A percentile compares a stretch with the other conserved stretches of the same genome.
These are phyloP conservation scores for Ogataea methylovora DNA, from an alignment of 805 yeast species.

Conservation along the genomic window DNA sequence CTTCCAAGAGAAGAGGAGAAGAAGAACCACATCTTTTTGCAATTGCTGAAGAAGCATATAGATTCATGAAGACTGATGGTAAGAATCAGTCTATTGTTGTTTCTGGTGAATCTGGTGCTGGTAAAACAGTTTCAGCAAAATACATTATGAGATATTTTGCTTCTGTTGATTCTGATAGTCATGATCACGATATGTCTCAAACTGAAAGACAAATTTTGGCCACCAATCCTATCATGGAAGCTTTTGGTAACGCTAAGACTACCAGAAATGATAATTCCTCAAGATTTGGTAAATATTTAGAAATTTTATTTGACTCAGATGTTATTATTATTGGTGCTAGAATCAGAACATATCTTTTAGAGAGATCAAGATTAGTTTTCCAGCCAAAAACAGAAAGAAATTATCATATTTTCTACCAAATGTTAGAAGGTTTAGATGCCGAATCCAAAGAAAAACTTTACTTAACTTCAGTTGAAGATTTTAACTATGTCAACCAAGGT, in stretches of 20 bases:
- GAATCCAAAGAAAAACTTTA: constrained; percentile 51
- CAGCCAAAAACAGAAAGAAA: constrained; percentile 90
- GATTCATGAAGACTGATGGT: constrained; percentile 83
- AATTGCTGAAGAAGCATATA: constrained; percentile 94
- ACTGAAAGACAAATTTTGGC: constrained; percentile 94
- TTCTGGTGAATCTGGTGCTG: constrained; percentile 98
- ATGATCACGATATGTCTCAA: constrained; percentile 64
- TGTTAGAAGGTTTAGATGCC: constrained; percentile 62
- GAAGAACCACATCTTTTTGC: constrained; percentile 96
- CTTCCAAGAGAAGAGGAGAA: constrained; percentile 89
- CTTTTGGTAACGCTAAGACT: constrained; percentile 97
- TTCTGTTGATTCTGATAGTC: constrained; percentile 60
- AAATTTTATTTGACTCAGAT: constrained; percentile 70
- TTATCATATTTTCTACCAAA: constrained; percentile 90
- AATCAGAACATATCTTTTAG: constrained; percentile 85
- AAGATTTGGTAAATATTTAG: constrained; percentile 93
- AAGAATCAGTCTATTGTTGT: constrained; percentile 94
- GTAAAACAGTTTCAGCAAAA: constrained; percentile 95
- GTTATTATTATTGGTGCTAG: constrained; percentile 89
- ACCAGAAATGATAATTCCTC: constrained; percentile 97
- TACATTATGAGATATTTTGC: constrained; percentile 97
- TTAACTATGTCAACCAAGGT: constrained; percentile 83
- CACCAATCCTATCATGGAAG: constrained; percentile 95
- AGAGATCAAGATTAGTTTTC: constrained; percentile 88
- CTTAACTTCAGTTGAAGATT: constrained; percentile 60